Conservation (phyloP, 2,329 filamentous ascomycete genomes). For the Rutstroemia sp. region DNA sequence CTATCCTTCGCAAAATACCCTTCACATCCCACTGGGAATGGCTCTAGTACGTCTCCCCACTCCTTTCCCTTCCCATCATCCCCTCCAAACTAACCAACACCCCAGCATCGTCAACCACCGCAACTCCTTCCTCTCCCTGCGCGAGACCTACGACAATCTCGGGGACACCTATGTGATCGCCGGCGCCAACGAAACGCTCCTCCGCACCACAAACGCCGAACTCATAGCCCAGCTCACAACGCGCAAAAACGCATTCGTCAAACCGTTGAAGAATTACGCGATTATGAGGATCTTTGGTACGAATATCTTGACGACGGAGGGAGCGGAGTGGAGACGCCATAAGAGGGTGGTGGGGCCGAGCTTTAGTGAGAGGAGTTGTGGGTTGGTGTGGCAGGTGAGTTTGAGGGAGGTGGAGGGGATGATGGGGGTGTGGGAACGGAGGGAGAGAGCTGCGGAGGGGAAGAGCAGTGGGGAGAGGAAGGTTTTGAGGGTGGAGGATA, state of each 20-base stretch:
- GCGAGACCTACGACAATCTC: conserved; percentile 10
- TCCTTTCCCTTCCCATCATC: not conserved
- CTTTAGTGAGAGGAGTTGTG: conserved; percentile 41
- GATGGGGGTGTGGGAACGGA: conserved; percentile 34
- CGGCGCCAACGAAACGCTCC: conserved; percentile 13
- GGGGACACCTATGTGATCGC: conserved; percentile 26
- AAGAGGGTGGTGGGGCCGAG: conserved; percentile 27
- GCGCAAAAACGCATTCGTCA: conserved; percentile 26
- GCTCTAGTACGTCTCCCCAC: conserved; percentile 10
- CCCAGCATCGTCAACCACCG: conserved; percentile 14
- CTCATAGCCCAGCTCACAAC: conserved; percentile 22
- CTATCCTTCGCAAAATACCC: conserved; percentile 10
- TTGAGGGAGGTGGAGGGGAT: conserved; percentile 39
- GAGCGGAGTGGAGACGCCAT: conserved; percentile 28
- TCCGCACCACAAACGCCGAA: conserved; percentile 25
- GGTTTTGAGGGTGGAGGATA: conserved; percentile 32
- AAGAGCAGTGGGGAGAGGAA: not conserved
- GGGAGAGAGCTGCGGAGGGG: not conserved
- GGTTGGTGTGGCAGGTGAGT: conserved; percentile 35
- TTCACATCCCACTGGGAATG: conserved; percentile 15
- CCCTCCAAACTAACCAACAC: not conserved
- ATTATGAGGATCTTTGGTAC: conserved; percentile 28
- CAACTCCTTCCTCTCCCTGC: conserved; percentile 12
- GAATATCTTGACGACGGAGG: conserved; percentile 28
- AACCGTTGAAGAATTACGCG: conserved; percentile 25